These are phyloP conservation scores for Avena insularis DNA, from an alignment of 176 grass and related monocot genomes.

Conservation along the genomic window DNA sequence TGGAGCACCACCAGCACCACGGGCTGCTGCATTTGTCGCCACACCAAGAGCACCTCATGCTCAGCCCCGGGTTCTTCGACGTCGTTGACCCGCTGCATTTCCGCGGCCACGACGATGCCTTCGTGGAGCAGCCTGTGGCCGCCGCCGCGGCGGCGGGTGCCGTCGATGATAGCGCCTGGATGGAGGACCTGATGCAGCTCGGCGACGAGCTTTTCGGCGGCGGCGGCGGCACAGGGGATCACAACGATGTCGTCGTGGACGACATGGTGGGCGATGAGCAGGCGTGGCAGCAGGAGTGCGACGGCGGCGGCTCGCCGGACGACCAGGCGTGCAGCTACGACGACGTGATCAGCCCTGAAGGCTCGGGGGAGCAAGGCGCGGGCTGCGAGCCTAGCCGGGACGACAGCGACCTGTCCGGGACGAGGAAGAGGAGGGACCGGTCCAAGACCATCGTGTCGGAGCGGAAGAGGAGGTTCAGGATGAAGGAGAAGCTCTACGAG, in stretches of 20 bases:
- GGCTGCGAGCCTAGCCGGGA: constrained; percentile 32
- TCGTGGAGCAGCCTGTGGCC: not conserved
- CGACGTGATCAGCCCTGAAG: constrained; percentile 33
- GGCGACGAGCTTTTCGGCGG: constrained; percentile 45
- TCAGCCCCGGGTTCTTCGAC: constrained; percentile 30
- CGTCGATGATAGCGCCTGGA: constrained; percentile 28
- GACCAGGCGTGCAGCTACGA: constrained; percentile 23
- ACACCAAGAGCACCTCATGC: constrained; percentile 36
- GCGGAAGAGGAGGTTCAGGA: constrained; percentile 79
- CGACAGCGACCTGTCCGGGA: constrained; percentile 42
- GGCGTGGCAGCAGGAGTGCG: constrained; percentile 9
- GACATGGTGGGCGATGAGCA: not conserved
- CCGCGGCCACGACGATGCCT: not conserved
- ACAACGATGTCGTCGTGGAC: not conserved
- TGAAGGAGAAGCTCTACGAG: constrained; percentile 98
- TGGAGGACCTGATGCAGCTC: constrained; percentile 62
- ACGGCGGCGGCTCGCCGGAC: constrained; percentile 5
- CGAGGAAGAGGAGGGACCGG: constrained; percentile 69
- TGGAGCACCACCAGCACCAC: not conserved
- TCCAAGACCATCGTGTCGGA: constrained; percentile 92
- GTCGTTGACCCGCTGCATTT: constrained; percentile 13
- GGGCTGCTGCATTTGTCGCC: constrained; percentile 15
- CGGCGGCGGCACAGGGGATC: not conserved
- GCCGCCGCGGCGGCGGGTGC: not conserved
- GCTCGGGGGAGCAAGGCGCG: not conserved